Evolutionary conservation across 768 basidiomycete species (phyloP), one percentile per base, ranked within the genome.

Genomic region (Boletellus emodensis): DNA sequence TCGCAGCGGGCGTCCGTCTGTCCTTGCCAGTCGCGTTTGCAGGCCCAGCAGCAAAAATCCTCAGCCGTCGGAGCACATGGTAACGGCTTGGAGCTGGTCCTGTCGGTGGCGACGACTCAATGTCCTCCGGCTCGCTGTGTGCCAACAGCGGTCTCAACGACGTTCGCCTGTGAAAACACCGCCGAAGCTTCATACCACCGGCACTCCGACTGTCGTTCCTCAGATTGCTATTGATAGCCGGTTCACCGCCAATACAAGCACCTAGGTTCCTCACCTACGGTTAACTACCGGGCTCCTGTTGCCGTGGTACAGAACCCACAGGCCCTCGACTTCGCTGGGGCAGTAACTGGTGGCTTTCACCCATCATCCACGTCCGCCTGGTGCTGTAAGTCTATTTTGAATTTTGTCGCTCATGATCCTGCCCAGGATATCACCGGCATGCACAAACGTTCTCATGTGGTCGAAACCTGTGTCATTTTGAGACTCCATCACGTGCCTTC

Each of bases 161-260:
- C 30, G 30, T 30, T 30, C 30, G 30, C 30, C 30, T 10, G 30
- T 30, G 30, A 30, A 26, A 30, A 11, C 30, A 30, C 9, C 30
- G 30, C 28, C 28, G 9, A 28, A 28, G 28, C 28, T 28, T 28
- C 28, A 28, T 9, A 30, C 30, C 9, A 10, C 30, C 11, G 9
- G 30, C 22, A 40, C 18, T 30, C 37, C 33, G 22, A n/a, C 32
- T 11, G 38, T 40, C 18, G 32, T 45, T 48, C 40, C 48, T 40
- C 43, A 46, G 34, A 22, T 38, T 26, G 22, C 37, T 30, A 17
- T 39, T 26, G 33, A 30, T 34, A 40, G 30, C 17, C 15, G 37
- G 13, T 60, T 62, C 50, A 52, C 61, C 55, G 55, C 53, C 48
- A 9, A 28, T n/a, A n/a, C n/a, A n/a, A n/a, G 8, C 30, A 30